These are phyloP conservation scores for Sherardia arvensis DNA, from an alignment of 257 asterid species.

Conservation along the genomic window DNA sequence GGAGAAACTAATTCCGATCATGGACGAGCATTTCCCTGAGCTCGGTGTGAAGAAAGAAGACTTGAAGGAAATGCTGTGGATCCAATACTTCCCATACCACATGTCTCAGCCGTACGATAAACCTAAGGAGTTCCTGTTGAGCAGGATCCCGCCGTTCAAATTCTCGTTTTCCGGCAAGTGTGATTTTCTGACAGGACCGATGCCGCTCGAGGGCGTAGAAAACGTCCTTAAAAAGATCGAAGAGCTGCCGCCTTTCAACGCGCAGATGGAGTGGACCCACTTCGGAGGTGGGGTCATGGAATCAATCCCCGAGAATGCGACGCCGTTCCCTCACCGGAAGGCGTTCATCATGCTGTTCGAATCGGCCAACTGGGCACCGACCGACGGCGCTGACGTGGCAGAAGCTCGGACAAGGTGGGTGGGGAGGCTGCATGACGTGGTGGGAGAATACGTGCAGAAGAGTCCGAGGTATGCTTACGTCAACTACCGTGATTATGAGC, in stretches of 20 bases:
- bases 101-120: neutral
- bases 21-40: conserved; percentile 5
- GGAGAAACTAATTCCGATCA: neutral
- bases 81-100: conserved; percentile 5
- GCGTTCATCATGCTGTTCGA: neutral
- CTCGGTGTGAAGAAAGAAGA: neutral
- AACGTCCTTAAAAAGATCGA: neutral
- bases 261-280: conserved; percentile 6
- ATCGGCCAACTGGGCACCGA: neutral
- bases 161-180: neutral
- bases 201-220: neutral
- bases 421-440: neutral
- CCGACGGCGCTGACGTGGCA: neutral
- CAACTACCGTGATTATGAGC: conserved; percentile 10
- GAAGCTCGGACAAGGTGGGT: neutral
- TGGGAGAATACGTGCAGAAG: conserved; percentile 5
- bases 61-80: neutral
- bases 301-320: neutral
- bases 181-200: conserved; percentile 1
- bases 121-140: neutral
- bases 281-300: conserved; percentile 10
- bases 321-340: conserved; percentile 9
- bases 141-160: conserved; percentile 3
- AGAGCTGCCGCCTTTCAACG: neutral
- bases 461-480: conserved; percentile 4